Evolutionary conservation across 345 rosid species (phyloP).

Genomic region (Syzygium aqueum): DNA sequence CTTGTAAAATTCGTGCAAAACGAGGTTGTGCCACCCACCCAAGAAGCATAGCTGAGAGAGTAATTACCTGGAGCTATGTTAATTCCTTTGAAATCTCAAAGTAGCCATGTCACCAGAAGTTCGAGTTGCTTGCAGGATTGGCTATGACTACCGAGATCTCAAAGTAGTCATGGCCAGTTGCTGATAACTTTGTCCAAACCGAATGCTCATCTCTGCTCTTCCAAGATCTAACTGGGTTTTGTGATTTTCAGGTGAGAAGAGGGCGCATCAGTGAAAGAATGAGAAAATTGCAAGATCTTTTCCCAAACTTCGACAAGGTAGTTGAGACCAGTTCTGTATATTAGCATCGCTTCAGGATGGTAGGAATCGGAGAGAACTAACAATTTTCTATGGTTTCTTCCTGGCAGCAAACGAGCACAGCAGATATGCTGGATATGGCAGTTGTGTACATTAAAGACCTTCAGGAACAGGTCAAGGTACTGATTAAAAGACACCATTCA

Average conservation of each 20-base stretch:
- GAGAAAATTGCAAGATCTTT: conserved; percentile 51
- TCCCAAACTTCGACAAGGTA: conserved; percentile 58
- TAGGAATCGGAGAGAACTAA: not conserved
- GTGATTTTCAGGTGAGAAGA: conserved; percentile 38
- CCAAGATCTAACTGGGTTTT: not conserved
- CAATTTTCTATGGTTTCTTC: not conserved
- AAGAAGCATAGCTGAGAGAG: conserved; percentile 91
- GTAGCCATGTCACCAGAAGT: not conserved
- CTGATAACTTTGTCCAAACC: not conserved
- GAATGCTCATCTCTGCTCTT: not conserved
- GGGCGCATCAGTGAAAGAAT: conserved; percentile 49
- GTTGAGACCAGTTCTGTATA: not conserved
- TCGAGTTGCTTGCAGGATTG: not conserved
- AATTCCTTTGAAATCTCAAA: not conserved
- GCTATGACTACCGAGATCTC: not conserved
- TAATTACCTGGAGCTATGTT: conserved; percentile 4
- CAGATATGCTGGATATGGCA: conserved; percentile 59
- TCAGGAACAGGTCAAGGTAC: conserved; percentile 50
- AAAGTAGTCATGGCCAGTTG: not conserved
- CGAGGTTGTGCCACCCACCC: conserved; percentile 90
- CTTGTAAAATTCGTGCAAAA: conserved; percentile 73
- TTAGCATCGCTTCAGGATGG: not conserved
- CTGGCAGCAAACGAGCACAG: conserved; percentile 47
- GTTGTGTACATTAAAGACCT: conserved; percentile 50
- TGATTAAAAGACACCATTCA: not conserved